phyloP scores from a whole-genome alignment of 2,329 filamentous ascomycete species.

The Zarea fungicola region DNA sequence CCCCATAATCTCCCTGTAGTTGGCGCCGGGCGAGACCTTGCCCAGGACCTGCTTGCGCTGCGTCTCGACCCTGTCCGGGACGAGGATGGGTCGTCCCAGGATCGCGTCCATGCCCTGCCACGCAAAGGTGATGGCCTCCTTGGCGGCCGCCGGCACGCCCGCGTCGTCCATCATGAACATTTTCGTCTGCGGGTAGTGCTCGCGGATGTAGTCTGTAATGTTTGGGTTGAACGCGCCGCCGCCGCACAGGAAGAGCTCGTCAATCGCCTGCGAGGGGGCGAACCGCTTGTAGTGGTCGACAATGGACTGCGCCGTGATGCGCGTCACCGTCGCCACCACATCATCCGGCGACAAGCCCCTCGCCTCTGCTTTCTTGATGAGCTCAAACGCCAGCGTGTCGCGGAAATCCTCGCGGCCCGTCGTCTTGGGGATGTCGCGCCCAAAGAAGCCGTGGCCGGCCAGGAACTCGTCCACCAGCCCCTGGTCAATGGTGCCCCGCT shows the following conservation, averaged over 20 bases:
- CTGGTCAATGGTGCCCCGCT: slow-evolving; percentile 43
- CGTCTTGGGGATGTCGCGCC: slow-evolving; percentile 46
- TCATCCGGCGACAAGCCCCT: slow-evolving; percentile 44
- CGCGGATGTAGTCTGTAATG: slow-evolving; percentile 47
- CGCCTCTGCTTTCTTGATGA: slow-evolving; percentile 42
- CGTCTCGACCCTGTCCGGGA: slow-evolving; percentile 49
- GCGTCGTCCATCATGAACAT: slow-evolving; percentile 54
- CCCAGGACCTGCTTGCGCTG: slow-evolving; percentile 46
- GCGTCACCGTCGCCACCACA: slow-evolving; percentile 53
- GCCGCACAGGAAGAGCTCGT: slow-evolving; percentile 57
- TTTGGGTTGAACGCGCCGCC: slow-evolving; percentile 54
- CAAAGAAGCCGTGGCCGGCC: slow-evolving; percentile 43
- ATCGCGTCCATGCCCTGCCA: slow-evolving; percentile 57
- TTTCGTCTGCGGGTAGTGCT: slow-evolving; percentile 39
- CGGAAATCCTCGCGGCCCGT: slow-evolving; percentile 58
- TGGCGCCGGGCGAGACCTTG: slow-evolving; percentile 48
- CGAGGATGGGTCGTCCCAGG: slow-evolving; percentile 48
- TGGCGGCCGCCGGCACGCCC: slow-evolving; percentile 51
- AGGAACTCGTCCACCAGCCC: slow-evolving; percentile 48
- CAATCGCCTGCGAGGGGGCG: slow-evolving; percentile 38
- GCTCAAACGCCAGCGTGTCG: slow-evolving; percentile 47
- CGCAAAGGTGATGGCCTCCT: slow-evolving; percentile 51
- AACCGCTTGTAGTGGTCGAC: slow-evolving; percentile 44
- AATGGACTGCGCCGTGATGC: slow-evolving; percentile 55
- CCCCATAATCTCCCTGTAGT: slow-evolving; percentile 48